Evolutionary conservation across 805 yeast species (phyloP).

Genomic region (Candida tibetensis): DNA sequence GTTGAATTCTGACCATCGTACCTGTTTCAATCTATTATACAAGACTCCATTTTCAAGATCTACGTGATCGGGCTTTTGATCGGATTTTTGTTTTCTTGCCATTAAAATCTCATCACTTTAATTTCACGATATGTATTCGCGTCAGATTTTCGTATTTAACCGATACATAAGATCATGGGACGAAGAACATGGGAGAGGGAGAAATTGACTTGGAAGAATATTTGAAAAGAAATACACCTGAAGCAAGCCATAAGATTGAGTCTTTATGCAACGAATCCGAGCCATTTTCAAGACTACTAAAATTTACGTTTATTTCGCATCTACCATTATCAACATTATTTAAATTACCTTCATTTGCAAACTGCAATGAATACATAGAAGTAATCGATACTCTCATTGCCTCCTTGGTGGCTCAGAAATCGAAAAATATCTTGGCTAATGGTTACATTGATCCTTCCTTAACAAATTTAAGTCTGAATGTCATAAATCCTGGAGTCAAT

Average conservation of each 20-base stretch:
- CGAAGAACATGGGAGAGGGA: too few relatives aligned
- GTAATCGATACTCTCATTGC: slow-evolving; percentile 42
- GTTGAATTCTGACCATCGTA: slow-evolving; percentile 27
- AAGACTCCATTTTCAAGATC: slow-evolving; percentile 47
- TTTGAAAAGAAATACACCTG: too few relatives aligned
- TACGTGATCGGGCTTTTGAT: slow-evolving; percentile 24
- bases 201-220: too few relatives aligned
- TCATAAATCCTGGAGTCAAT: slow-evolving; percentile 30
- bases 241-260: too few relatives aligned
- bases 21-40: slow-evolving; percentile 45
- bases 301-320: too few relatives aligned
- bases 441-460: slow-evolving; percentile 44
- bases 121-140: background rate
- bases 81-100: background rate
- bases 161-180: too few relatives aligned
- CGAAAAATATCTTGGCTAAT: slow-evolving; percentile 35
- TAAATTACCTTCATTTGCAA: too few relatives aligned
- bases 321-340: too few relatives aligned
- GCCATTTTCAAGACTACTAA: too few relatives aligned
- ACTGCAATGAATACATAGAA: too few relatives aligned
- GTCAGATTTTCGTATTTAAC: too few relatives aligned
- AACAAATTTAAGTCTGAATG: slow-evolving; percentile 25
- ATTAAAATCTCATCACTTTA: background rate
- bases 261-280: too few relatives aligned
- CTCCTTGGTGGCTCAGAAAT: slow-evolving; percentile 24